These are phyloP conservation scores for Penicillium cosmopolitanum DNA, from an alignment of 495 filamentous ascomycete genomes.

Conservation along the genomic window DNA sequence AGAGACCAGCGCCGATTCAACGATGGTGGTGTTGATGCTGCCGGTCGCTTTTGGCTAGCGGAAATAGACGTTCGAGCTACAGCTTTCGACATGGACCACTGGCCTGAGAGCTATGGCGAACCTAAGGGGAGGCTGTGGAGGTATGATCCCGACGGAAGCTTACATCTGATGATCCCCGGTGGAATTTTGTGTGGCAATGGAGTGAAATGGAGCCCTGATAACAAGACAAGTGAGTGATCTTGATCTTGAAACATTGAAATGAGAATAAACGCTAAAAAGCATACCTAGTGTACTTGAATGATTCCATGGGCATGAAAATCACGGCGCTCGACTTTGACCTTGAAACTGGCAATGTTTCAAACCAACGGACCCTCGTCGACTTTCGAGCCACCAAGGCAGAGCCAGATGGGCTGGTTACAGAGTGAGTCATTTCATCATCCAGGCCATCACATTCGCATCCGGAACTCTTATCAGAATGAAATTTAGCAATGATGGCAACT, in stretches of 20 bases:
- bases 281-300: conserved; percentile 31
- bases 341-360: conserved; percentile 25
- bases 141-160: conserved; percentile 36
- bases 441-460: neutral
- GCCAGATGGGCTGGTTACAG: conserved; percentile 35
- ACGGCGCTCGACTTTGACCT: conserved; percentile 35
- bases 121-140: conserved; percentile 33
- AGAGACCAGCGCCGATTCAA: conserved; percentile 28
- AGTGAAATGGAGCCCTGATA: conserved; percentile 38
- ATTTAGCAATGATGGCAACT: conserved; percentile 20
- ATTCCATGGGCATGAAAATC: conserved; percentile 30
- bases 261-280: neutral
- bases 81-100: conserved; percentile 11
- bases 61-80: conserved; percentile 29
- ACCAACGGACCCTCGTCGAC: conserved; percentile 27
- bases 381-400: conserved; percentile 21
- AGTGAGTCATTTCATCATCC: conserved; percentile 14
- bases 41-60: conserved; percentile 31
- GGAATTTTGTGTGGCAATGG: conserved; percentile 38
- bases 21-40: conserved; percentile 32
- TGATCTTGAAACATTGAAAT: neutral
- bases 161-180: conserved; percentile 30
- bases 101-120: conserved; percentile 21
- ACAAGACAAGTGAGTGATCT: conserved; percentile 27
- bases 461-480: conserved; percentile 3